Percentiles rank a stretch among this genome's conserved stretches.
Evolutionary conservation across 345 rosid species (phyloP).

Genomic region (Populus deltoides): DNA sequence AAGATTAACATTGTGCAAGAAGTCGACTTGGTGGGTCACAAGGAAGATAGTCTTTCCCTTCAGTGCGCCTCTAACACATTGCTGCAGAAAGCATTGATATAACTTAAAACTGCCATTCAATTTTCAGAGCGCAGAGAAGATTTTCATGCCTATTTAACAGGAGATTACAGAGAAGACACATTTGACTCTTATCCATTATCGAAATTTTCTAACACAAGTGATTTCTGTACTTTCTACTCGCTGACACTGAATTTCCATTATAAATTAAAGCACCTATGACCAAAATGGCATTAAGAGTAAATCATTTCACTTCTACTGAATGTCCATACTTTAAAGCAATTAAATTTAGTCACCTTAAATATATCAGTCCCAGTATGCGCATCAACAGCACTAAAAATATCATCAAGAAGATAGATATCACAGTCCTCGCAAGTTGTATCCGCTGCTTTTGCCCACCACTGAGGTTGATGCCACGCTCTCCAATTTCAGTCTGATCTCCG

Average conservation of each 20-base stretch:
- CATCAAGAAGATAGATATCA: constrained; percentile 89
- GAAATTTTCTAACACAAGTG: background rate
- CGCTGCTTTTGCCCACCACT: constrained; percentile 99
- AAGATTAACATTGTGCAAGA: constrained; percentile 80
- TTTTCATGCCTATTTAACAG: background rate
- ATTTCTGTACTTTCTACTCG: background rate
- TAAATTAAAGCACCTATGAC: background rate
- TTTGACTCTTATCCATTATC: background rate
- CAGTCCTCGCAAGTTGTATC: constrained; percentile 87
- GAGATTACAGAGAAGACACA: background rate
- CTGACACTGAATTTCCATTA: background rate
- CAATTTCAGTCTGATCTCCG: constrained; percentile 94
- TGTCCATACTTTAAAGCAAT: background rate
- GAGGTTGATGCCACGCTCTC: constrained; percentile 94
- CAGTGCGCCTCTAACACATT: constrained; percentile 84
- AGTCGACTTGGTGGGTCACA: constrained; percentile 96
- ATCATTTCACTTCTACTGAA: background rate
- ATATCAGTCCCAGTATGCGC: constrained; percentile 95
- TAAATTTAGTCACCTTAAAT: constrained; percentile 54
- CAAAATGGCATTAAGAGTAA: background rate
- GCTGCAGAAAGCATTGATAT: constrained; percentile 37
- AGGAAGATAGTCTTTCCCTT: constrained; percentile 81
- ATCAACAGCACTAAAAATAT: constrained; percentile 94
- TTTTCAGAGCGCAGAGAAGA: background rate
- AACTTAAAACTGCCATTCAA: background rate